phyloP scores from a whole-genome alignment of 2,329 filamentous ascomycete genomes.

The Ploettnerulaceae sp. region DNA sequence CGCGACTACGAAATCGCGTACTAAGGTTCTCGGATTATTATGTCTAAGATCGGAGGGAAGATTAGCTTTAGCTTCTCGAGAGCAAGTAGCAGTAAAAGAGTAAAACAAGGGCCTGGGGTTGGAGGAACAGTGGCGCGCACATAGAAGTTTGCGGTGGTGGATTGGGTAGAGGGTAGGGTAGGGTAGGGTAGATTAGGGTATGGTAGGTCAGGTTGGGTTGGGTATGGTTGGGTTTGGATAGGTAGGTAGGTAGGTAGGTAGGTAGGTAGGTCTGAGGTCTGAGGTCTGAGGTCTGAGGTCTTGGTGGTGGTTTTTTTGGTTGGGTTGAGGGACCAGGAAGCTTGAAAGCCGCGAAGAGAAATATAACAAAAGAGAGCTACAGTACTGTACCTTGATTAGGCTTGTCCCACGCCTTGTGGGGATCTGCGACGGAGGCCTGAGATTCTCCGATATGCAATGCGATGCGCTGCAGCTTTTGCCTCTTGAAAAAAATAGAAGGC shows the following conservation, averaged over 20 bases:
- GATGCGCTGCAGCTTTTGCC: constrained; percentile 8
- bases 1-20: constrained; percentile 15
- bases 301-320: no score
- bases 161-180: background rate
- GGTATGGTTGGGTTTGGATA: background rate
- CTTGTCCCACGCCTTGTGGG: background rate
- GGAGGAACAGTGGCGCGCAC: background rate
- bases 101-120: constrained; percentile 3
- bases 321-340: constrained; percentile 1
- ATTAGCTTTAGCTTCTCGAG: constrained; percentile 15
- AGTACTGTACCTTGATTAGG: constrained; percentile 3
- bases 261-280: no score
- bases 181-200: background rate
- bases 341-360: constrained; percentile 1
- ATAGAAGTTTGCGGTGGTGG: background rate
- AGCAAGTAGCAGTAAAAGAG: background rate
- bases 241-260: no score
- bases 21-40: constrained; percentile 13
- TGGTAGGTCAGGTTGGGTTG: background rate
- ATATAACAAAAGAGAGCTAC: constrained; percentile 5
- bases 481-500: background rate
- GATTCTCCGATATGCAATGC: constrained; percentile 16
- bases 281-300: no score
- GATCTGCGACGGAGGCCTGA: constrained; percentile 5
- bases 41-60: constrained; percentile 12